phyloP scores from a whole-genome alignment of 1,284 basidiomycete genomes.

The Apiotrichum mycotoxinovorans region DNA sequence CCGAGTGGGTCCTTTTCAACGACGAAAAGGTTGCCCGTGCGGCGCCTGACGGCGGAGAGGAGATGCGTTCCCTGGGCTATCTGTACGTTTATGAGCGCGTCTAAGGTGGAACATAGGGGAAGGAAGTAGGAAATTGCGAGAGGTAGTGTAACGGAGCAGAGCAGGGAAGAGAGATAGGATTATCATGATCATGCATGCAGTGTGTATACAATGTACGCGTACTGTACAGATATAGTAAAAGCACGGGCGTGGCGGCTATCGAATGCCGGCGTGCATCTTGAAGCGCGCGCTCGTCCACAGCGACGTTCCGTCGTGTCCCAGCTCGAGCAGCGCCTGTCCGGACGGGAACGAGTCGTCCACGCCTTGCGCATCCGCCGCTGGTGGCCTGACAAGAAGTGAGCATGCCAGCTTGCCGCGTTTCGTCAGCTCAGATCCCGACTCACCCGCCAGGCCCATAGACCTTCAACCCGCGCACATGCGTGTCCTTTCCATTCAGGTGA shows the following conservation, averaged over 20 bases:
- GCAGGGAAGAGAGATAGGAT: neutral
- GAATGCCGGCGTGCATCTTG: conserved; percentile 72
- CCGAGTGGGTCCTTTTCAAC: conserved; percentile 83
- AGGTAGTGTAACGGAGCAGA: neutral
- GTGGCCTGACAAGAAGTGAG: neutral
- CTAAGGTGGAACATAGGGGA: conserved; percentile 1
- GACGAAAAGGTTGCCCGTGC: conserved; percentile 93
- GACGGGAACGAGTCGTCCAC: conserved; percentile 10
- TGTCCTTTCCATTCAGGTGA: conserved; percentile 98
- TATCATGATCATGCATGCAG: conserved; percentile 8
- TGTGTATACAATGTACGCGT: neutral
- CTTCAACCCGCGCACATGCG: conserved; percentile 85
- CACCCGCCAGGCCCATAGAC: conserved; percentile 81
- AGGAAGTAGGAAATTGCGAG: neutral
- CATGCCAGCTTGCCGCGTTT: too few species aligned
- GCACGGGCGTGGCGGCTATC: conserved; percentile 34
- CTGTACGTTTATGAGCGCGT: conserved; percentile 77
- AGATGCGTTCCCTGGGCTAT: conserved; percentile 78
- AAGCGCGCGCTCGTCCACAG: conserved; percentile 61
- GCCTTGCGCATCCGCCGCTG: neutral
- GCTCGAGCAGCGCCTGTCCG: conserved; percentile 29
- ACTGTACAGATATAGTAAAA: neutral
- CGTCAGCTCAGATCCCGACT: too few species aligned
- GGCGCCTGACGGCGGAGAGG: conserved; percentile 56
- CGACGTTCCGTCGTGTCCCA: conserved; percentile 45